A percentile compares a stretch with the other conserved stretches of the same genome.
Evolutionary conservation across 2,329 filamentous ascomycete species (phyloP).

Genomic region (Colletotrichum eremochloae): DNA sequence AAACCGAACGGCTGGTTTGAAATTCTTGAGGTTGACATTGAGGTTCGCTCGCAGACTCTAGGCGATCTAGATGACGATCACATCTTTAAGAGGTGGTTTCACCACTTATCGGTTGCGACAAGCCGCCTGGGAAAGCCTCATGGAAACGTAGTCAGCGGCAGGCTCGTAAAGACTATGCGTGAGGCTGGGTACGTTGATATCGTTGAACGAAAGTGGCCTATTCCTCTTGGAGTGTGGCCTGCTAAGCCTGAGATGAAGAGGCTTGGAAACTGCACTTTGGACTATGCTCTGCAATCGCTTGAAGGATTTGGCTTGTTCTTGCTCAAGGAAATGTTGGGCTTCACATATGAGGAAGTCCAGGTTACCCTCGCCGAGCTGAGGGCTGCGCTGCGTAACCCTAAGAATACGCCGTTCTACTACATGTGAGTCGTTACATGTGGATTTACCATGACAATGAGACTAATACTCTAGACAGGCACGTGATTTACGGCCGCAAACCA

Average conservation of each 20-base stretch:
- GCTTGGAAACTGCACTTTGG: slow-evolving; percentile 43
- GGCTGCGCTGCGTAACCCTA: slow-evolving; percentile 6
- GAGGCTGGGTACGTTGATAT: slow-evolving; percentile 46
- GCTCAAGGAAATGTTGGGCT: slow-evolving; percentile 49
- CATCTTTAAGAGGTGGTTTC: too few relatives aligned
- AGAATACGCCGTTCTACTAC: slow-evolving; percentile 2
- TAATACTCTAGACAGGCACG: neutral
- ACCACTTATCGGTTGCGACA: too few relatives aligned
- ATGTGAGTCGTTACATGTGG: neutral
- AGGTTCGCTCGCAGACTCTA: slow-evolving; percentile 28
- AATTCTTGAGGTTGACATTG: slow-evolving; percentile 47
- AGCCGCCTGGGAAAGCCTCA: slow-evolving; percentile 50
- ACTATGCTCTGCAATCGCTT: slow-evolving; percentile 45
- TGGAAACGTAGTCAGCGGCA: slow-evolving; percentile 43
- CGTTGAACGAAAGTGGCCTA: slow-evolving; percentile 39
- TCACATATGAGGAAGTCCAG: slow-evolving; percentile 46
- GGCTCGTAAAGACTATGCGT: slow-evolving; percentile 43
- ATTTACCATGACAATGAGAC: neutral
- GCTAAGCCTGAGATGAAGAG: slow-evolving; percentile 22
- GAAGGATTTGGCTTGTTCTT: slow-evolving; percentile 49
- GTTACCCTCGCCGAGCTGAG: slow-evolving; percentile 45
- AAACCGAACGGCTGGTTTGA: slow-evolving; percentile 55
- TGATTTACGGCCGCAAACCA: slow-evolving; percentile 27
- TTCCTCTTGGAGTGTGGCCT: slow-evolving; percentile 42
- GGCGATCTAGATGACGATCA: slow-evolving; percentile 1